Evolutionary conservation across 306 rosid species (phyloP), one percentile per base, ranked within the genome.

Genomic region (Sicyos baderoa): DNA sequence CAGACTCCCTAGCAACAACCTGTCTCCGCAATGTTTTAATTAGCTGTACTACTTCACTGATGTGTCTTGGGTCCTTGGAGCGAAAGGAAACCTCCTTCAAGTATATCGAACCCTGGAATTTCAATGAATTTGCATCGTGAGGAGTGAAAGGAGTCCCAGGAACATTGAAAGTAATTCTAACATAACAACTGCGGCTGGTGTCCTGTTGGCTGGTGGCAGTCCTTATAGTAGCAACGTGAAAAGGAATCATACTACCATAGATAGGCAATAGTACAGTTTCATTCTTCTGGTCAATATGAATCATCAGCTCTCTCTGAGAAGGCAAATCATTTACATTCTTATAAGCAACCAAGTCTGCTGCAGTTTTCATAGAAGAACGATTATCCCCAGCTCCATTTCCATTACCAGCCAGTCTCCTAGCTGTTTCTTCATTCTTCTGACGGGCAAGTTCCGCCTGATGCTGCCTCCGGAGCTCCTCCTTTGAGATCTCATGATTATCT

Each of bases 401-500:
- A 35, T 79, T 89, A 74, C 98, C 98, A 37, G 95, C 93, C 75
- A 92, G 96, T 54, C 98, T 77, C 73, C 96, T 82, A n/a, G 96
- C 95, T 58, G 93, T 92, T 82, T 92, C 98, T 86, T 92, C 98
- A 74, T 92, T 92, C 70, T 92, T 92, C 86, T 89, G 98, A 65
- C 92, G 91, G 50, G 98, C 98, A 76, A 92, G 95, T 59, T 92
- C 96, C n/a, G 98, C 96, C 75, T 89, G 98, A 71, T 92, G 98
- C 83, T 92, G 96, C 77, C 96, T 83, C 22, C 98, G 89, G 23
- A 85, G 92, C 53, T 92, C 98, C 84, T 89, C 96, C 80, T 92
- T 89, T 13, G 96, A 89, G 65, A 87, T 74, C 76, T 92, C 98
- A 75, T 86, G 96, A 77, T 92, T 92, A 68, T 92, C 98, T 19